These are phyloP conservation scores for Fraxinus cuspidata DNA, from an alignment of 257 asterid species.

Conservation along the genomic window DNA sequence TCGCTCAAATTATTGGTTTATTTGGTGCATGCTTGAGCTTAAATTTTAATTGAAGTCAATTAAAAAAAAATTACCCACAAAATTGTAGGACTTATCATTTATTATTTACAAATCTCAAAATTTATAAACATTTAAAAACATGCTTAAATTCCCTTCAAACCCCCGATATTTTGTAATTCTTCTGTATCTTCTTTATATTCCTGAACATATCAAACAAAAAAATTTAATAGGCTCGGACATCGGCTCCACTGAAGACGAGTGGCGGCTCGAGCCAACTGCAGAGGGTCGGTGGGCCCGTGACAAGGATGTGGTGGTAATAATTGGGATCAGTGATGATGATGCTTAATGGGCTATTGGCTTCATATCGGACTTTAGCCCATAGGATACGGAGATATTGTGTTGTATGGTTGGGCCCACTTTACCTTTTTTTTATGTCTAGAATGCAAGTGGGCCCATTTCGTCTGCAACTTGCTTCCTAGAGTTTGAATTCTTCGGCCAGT, in stretches of 20 bases:
- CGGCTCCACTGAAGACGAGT: neutral
- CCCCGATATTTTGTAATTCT: no score
- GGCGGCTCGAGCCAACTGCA: neutral
- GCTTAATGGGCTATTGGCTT: neutral
- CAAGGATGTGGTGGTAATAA: neutral
- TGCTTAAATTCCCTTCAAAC: no score
- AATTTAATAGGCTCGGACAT: neutral
- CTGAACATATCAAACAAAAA: no score
- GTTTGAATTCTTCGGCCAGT: neutral
- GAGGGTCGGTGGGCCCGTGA: neutral
- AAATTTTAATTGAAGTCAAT: no score
- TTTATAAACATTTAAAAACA: no score
- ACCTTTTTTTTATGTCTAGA: neutral
- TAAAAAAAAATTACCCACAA: no score
- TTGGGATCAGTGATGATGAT: neutral
- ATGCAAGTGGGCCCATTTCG: neutral
- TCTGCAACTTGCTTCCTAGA: neutral
- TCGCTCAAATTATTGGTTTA: no score
- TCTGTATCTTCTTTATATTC: no score
- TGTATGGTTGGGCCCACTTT: neutral
- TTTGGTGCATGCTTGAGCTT: no score
- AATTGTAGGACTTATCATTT: no score
- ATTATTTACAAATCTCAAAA: no score
- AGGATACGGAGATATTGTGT: neutral
- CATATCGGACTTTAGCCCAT: neutral